Evolutionary conservation across 2,329 filamentous ascomycete species (phyloP), one percentile per base, ranked within the genome.

Genomic region (Tricladium varicosporioides): DNA sequence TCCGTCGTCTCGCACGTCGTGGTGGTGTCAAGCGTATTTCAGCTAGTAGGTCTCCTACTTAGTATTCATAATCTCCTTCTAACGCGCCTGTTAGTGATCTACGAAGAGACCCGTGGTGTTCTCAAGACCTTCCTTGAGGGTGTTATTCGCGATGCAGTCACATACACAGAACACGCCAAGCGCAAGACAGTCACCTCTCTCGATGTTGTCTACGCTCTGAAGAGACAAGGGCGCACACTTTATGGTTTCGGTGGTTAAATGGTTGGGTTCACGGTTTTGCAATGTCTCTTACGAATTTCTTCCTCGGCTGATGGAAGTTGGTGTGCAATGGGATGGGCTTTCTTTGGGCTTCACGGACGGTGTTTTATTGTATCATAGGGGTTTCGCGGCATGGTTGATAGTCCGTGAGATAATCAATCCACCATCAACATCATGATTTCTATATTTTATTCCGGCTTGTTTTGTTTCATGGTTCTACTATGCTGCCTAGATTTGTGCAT

Each of bases 11-110:
- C 76, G 92, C 92, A 67, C 92, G 92, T 80, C 92, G 92, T 94
- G 92, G 92, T 79, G 92, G 92, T 92, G 92, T 97, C 85, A 97
- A 97, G 90, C 92, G 92, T 96, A 97, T 97, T 74, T 96, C 92
- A 72, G 92, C 92, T 75, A 95, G 87, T 90, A 85, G 76, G 63
- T 65, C 52, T 19, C n/a, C 48, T 22, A 14, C 11, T 50, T 16
- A 2, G 10, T 13, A 13, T 27, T 14, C n/a, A 8, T 14, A 11
- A 13, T 15, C 43, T 19, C 5, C 19, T 16, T 51, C 2, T 52
- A 53, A 65, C 46, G 14, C 40, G 16, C 44, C 15, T 27, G 3
- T 7, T 46, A 58, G 56, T 58, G 56, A 58, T 58, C 56, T 58
- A 58, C 52, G 56, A 58, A 45, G 86, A 91, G 81, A 91, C 88